Percentiles rank a stretch among this genome's conserved stretches.
Conservation (phyloP, 345 rosid species). For the Hibiscus trionum region DNA sequence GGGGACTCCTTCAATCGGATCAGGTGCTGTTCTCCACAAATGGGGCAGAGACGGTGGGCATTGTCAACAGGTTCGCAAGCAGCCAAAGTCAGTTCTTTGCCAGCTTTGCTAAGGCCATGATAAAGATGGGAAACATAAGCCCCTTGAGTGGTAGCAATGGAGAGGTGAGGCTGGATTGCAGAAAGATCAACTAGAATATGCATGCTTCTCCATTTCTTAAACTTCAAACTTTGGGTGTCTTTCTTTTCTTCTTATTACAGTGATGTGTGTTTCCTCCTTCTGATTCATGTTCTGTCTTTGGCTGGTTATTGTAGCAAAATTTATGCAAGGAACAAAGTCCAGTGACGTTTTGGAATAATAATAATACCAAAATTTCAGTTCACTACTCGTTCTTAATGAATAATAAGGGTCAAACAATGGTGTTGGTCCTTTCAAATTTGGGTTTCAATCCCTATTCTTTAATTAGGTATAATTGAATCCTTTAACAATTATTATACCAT, state of each 20-base stretch:
- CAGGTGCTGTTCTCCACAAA: conserved; percentile 32
- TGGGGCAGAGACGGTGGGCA: conserved; percentile 11
- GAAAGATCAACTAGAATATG: conserved; percentile 20
- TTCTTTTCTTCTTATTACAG: background rate
- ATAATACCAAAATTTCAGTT: background rate
- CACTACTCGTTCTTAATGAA: background rate
- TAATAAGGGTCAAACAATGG: background rate
- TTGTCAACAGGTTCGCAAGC: conserved; percentile 29
- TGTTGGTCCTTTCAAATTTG: no score
- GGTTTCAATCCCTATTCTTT: no score
- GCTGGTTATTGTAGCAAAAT: background rate
- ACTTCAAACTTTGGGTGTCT: background rate
- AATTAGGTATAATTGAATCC: no score
- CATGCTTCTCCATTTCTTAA: background rate
- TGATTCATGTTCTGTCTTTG: background rate
- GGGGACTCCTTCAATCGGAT: conserved; percentile 31
- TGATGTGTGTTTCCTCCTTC: background rate
- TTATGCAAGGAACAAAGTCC: background rate
- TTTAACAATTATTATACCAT: no score
- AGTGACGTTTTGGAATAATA: background rate
- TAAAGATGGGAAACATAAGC: conserved; percentile 36
- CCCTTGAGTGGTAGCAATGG: conserved; percentile 31
- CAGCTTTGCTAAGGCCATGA: conserved; percentile 30
- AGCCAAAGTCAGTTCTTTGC: conserved; percentile 32
- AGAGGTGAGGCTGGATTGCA: conserved; percentile 28